A percentile compares a stretch with the other conserved stretches of the same genome.
phyloP scores from a whole-genome alignment of 1,284 basidiomycete species.

The Cutaneotrichosporon mucoides region DNA sequence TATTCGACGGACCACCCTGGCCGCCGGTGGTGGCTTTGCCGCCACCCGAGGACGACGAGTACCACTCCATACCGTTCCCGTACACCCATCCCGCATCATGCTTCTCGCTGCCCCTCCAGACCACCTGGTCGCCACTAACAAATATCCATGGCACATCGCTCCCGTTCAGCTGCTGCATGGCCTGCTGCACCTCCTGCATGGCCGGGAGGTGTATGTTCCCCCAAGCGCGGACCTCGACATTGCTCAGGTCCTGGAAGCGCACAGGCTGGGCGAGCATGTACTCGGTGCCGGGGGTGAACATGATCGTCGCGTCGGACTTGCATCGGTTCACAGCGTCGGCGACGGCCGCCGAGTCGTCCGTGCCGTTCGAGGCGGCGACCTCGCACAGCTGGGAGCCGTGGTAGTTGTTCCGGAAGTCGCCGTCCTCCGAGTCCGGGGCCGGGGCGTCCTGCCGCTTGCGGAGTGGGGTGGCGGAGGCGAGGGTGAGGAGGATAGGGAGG shows the following conservation, averaged over 20 bases:
- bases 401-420: not conserved
- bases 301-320: slow-evolving; percentile 1
- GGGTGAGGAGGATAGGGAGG: too few relatives aligned
- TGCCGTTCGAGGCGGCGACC: not conserved
- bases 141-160: not conserved
- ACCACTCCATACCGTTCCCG: not conserved
- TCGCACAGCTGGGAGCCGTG: not conserved
- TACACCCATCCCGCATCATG: not conserved
- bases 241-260: slow-evolving; percentile 2
- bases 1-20: too few relatives aligned
- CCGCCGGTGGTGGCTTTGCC: too few relatives aligned
- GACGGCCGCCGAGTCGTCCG: not conserved
- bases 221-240: not conserved
- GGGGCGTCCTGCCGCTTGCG: too few relatives aligned
- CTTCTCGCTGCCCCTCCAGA: not conserved
- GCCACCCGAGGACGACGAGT: too few relatives aligned
- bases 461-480: too few relatives aligned
- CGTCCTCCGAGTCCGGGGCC: not conserved
- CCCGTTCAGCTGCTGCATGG: not conserved
- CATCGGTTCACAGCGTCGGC: not conserved
- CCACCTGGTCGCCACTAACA: not conserved
- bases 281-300: not conserved
- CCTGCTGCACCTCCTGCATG: not conserved
- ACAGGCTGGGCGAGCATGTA: not conserved
- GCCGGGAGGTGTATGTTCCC: not conserved